Evolutionary conservation across 164 flowering plant species (phyloP).

Genomic region (Warburgia ugandensis): DNA sequence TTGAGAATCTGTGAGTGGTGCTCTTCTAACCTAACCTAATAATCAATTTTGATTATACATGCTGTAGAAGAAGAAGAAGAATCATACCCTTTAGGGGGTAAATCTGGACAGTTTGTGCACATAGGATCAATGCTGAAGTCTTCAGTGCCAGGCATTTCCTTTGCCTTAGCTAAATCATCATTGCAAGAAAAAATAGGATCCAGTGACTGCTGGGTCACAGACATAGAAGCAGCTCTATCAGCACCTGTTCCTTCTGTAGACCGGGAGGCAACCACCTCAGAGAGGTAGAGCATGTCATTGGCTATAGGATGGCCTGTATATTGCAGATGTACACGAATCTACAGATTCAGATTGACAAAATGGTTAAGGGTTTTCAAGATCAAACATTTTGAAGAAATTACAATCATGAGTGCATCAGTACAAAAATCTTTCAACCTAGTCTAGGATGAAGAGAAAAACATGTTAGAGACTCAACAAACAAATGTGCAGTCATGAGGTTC

Average conservation of each 20-base stretch:
- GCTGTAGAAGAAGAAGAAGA: background rate
- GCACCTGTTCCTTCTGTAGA: slow-evolving; percentile 41
- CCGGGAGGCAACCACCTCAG: slow-evolving; percentile 30
- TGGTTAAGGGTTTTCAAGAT: background rate
- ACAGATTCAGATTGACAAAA: slow-evolving; percentile 5
- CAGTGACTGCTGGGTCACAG: slow-evolving; percentile 10
- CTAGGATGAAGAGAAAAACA: too few species aligned
- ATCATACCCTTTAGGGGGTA: slow-evolving; percentile 85
- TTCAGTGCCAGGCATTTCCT: slow-evolving; percentile 20
- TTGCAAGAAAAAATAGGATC: slow-evolving; percentile 9
- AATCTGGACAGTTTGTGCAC: slow-evolving; percentile 93
- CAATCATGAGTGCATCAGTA: too few species aligned
- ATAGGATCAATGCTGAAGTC: slow-evolving; percentile 73
- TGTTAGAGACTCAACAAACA: too few species aligned
- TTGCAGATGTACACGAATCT: slow-evolving; percentile 91
- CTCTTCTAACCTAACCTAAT: too few species aligned
- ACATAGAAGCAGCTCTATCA: slow-evolving; percentile 33
- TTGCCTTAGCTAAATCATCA: slow-evolving; percentile 13
- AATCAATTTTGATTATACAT: too few species aligned
- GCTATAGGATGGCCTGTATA: slow-evolving; percentile 84
- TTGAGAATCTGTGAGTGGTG: too few species aligned
- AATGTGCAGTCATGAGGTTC: too few species aligned
- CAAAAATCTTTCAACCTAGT: too few species aligned
- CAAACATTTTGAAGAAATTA: background rate
- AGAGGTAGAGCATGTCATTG: slow-evolving; percentile 75